Conservation (phyloP, 2,329 filamentous ascomycete genomes). For the Gaeumannomyces tritici region DNA sequence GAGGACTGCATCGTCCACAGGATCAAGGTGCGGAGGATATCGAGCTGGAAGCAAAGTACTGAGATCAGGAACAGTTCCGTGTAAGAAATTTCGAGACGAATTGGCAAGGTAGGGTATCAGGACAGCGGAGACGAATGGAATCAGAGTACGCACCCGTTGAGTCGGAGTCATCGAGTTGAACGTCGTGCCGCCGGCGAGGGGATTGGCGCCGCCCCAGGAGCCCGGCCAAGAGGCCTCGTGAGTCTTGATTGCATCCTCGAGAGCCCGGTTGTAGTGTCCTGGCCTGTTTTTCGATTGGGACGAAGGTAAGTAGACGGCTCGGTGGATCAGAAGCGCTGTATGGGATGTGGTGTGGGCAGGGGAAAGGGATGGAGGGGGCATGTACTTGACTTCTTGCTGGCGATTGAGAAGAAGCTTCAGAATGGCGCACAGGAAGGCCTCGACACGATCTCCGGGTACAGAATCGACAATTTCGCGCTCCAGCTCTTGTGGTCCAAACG, state of each 20-base stretch:
- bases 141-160: constrained; percentile 57
- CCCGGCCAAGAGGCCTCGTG: constrained; percentile 84
- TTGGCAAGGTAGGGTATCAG: too few relatives aligned
- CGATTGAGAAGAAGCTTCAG: constrained; percentile 84
- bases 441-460: constrained; percentile 73
- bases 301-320: background rate
- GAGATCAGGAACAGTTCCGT: constrained; percentile 3
- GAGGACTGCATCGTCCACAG: constrained; percentile 87
- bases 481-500: constrained; percentile 92
- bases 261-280: constrained; percentile 83
- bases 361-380: background rate
- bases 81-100: too few relatives aligned
- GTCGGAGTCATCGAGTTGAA: constrained; percentile 77
- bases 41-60: constrained; percentile 47
- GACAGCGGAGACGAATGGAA: background rate
- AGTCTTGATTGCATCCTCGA: constrained; percentile 83
- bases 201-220: constrained; percentile 72
- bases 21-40: constrained; percentile 71
- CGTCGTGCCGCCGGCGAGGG: constrained; percentile 66
- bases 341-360: background rate
- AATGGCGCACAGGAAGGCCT: constrained; percentile 82
- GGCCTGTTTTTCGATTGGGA: constrained; percentile 46
- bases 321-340: constrained; percentile 3
- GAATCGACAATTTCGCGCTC: constrained; percentile 75
- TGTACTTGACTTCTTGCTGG: constrained; percentile 98